A percentile compares a stretch with the other conserved stretches of the same genome.
Conservation (phyloP, 1,284 basidiomycete species). For the Rhodotorula sp. region DNA sequence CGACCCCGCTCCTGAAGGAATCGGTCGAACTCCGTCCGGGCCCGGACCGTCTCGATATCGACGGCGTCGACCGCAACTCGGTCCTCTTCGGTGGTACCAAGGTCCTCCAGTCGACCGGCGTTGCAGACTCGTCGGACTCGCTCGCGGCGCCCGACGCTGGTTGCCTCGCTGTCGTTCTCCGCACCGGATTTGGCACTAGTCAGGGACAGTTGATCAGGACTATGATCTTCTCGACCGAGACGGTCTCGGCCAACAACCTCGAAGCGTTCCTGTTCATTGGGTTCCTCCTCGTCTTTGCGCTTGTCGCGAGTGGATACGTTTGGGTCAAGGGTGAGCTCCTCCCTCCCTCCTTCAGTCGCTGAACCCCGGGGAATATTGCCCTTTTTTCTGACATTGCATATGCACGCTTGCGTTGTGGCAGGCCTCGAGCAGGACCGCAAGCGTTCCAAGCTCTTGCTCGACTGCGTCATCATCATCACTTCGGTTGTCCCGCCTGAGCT, state of each 20-base stretch:
- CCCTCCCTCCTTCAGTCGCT: background rate
- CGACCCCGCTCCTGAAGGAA: conserved; percentile 90
- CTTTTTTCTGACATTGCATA: background rate
- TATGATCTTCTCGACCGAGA: conserved; percentile 96
- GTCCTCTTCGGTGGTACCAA: conserved; percentile 92
- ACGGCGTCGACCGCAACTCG: conserved; percentile 78
- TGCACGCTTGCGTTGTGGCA: conserved; percentile 41
- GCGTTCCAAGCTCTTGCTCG: conserved; percentile 86
- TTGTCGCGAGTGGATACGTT: conserved; percentile 92
- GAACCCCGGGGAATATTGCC: background rate
- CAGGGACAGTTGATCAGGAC: conserved; percentile 93
- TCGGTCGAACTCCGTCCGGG: conserved; percentile 79
- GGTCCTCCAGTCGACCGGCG: conserved; percentile 68
- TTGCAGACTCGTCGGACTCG: conserved; percentile 42
- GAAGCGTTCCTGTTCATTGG: conserved; percentile 95
- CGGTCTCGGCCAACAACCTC: conserved; percentile 87
- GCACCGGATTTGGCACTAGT: conserved; percentile 94
- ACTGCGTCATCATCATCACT: conserved; percentile 91
- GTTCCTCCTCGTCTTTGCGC: conserved; percentile 91
- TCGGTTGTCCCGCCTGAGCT: conserved; percentile 93
- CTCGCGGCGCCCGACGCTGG: conserved; percentile 67
- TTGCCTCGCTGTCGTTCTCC: conserved; percentile 82
- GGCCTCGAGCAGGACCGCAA: conserved; percentile 85
- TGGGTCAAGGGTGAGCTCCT: conserved; percentile 74
- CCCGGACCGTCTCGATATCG: conserved; percentile 73